Conservation (phyloP, 2,329 filamentous ascomycete genomes). For the Diplocarpon rosae region DNA sequence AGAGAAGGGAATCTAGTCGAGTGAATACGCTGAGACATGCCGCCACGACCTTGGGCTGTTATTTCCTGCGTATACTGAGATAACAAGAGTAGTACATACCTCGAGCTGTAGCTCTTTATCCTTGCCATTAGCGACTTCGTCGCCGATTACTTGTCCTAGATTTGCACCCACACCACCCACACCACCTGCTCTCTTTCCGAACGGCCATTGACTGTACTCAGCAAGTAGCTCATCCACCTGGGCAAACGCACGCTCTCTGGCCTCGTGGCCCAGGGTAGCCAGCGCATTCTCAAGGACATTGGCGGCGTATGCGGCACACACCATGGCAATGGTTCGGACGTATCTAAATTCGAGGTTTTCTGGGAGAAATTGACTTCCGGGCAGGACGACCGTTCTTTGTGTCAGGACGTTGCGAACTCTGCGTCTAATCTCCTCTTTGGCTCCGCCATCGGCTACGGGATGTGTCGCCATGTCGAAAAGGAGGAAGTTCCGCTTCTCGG, state of each 20-base stretch:
- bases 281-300: slow-evolving; percentile 98
- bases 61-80: slow-evolving; percentile 4
- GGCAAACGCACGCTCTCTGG: slow-evolving; percentile 85
- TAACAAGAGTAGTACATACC: slow-evolving; percentile 39
- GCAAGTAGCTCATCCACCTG: slow-evolving; percentile 93
- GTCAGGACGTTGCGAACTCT: slow-evolving; percentile 88
- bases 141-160: slow-evolving; percentile 72
- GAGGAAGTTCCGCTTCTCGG: slow-evolving; percentile 98
- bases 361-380: slow-evolving; percentile 76
- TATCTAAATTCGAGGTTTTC: slow-evolving; percentile 93
- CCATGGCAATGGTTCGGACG: slow-evolving; percentile 84
- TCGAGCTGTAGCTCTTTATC: slow-evolving; percentile 95
- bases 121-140: slow-evolving; percentile 78
- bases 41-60: slow-evolving; percentile 52
- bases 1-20: slow-evolving; percentile 89
- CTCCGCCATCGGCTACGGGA: slow-evolving; percentile 88
- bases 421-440: slow-evolving; percentile 93
- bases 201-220: slow-evolving; percentile 97
- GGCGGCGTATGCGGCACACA: slow-evolving; percentile 94
- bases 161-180: slow-evolving; percentile 85
- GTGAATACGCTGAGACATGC: slow-evolving; percentile 97
- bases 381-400: slow-evolving; percentile 85
- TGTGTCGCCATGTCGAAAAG: slow-evolving; percentile 99
- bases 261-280: slow-evolving; percentile 85
- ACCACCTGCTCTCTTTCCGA: slow-evolving; percentile 67